phyloP scores from a whole-genome alignment of 2,329 filamentous ascomycete species.

The Cercospora berteroae region DNA sequence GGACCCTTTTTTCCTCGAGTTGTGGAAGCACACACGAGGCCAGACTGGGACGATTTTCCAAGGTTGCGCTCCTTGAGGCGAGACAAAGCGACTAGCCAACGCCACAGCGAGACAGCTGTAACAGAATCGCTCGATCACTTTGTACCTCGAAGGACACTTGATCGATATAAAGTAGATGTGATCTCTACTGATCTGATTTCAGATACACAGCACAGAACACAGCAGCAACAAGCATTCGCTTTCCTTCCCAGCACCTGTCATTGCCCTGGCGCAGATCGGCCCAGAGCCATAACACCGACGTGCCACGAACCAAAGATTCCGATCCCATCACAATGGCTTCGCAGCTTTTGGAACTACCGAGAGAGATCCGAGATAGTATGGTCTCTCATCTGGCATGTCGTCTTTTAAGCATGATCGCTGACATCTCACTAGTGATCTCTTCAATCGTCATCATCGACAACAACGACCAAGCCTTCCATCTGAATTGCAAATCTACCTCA shows the following conservation, averaged over 20 bases:
- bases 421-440: slow-evolving; percentile 19
- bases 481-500: slow-evolving; percentile 6
- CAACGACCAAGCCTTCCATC: slow-evolving; percentile 22
- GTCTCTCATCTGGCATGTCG: neutral
- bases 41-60: neutral
- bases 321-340: slow-evolving; percentile 15
- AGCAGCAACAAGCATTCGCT: neutral
- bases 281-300: neutral
- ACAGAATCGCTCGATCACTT: slow-evolving; percentile 10
- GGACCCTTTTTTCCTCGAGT: neutral
- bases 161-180: slow-evolving; percentile 15
- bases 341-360: slow-evolving; percentile 23
- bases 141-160: slow-evolving; percentile 7
- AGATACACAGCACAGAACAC: neutral
- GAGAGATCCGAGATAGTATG: slow-evolving; percentile 25
- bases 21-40: neutral
- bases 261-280: neutral
- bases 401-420: neutral
- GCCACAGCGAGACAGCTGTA: slow-evolving; percentile 16
- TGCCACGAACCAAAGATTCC: neutral
- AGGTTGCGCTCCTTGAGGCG: neutral
- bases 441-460: slow-evolving; percentile 18
- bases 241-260: neutral
- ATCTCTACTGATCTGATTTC: neutral
- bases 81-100: slow-evolving; percentile 14